Conservation (phyloP, 495 filamentous ascomycete genomes). For the Neurospora cerealis region DNA sequence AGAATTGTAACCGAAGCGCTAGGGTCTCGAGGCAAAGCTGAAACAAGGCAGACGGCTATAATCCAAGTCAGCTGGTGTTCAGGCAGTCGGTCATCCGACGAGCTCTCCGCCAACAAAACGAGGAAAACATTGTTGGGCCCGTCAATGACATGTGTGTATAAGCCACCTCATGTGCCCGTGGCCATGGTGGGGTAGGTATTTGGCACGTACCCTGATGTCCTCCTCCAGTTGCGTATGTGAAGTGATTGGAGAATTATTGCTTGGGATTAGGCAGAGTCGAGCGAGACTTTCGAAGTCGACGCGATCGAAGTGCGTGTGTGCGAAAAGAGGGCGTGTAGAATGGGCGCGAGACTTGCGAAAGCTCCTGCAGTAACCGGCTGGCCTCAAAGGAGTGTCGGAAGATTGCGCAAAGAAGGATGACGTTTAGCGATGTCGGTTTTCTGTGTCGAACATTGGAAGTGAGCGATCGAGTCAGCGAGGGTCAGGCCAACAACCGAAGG, state of each 20-base stretch:
- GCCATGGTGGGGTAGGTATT: background rate
- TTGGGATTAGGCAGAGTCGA: constrained; percentile 14
- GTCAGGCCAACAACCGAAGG: constrained; percentile 4
- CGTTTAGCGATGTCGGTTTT: constrained; percentile 15
- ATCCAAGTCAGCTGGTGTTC: constrained; percentile 17
- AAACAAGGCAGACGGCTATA: constrained; percentile 24
- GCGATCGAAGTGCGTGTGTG: constrained; percentile 26
- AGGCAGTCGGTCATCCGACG: constrained; percentile 14
- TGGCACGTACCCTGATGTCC: background rate
- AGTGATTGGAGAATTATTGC: background rate
- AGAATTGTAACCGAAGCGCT: constrained; percentile 7
- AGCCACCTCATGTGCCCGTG: background rate
- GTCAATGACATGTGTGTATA: background rate
- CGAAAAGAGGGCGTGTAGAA: constrained; percentile 10
- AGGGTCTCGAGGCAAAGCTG: constrained; percentile 17
- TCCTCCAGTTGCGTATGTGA: background rate
- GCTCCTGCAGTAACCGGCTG: constrained; percentile 89
- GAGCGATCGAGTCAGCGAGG: constrained; percentile 18
- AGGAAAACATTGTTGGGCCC: background rate
- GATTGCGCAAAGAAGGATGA: constrained; percentile 26
- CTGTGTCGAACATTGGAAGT: constrained; percentile 8
- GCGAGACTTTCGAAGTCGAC: constrained; percentile 26
- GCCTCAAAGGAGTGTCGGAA: constrained; percentile 68
- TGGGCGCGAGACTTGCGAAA: constrained; percentile 30
- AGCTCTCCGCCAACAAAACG: background rate